Evolutionary conservation across 371 early-diverging fungal species (phyloP).

Genomic region (Apophysomyces sp.): DNA sequence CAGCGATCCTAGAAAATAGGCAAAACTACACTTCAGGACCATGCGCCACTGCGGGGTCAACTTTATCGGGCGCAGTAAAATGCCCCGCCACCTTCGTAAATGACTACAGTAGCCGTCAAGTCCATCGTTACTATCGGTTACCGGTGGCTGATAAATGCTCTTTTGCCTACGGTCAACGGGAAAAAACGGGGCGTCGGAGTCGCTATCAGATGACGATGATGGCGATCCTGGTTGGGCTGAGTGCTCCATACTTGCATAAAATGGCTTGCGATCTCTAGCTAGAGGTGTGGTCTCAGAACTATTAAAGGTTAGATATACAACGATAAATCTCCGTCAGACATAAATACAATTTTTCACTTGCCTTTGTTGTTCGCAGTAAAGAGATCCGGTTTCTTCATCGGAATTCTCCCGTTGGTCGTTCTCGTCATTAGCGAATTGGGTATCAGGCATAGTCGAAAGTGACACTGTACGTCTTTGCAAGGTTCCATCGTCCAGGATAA

Average conservation of each 20-base stretch:
- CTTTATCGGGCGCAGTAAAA: neutral
- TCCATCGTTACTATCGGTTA: conserved; percentile 3
- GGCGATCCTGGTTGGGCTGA: neutral
- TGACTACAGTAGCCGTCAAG: neutral
- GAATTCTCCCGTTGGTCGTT: neutral
- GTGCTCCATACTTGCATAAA: neutral
- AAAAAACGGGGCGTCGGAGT: conserved; percentile 35
- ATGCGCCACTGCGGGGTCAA: conserved; percentile 36
- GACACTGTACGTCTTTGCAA: conserved; percentile 25
- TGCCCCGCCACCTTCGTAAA: neutral
- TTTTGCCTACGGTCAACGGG: conserved; percentile 12
- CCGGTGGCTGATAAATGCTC: neutral
- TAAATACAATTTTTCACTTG: neutral
- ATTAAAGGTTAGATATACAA: neutral
- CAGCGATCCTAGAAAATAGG: conserved; percentile 60
- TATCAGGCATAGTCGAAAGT: conserved; percentile 21
- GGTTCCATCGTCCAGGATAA: conserved; percentile 32
- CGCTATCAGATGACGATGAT: conserved; percentile 24
- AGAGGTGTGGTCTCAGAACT: neutral
- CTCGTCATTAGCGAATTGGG: neutral
- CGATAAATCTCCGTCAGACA: neutral
- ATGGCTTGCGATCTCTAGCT: neutral
- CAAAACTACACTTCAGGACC: conserved; percentile 63
- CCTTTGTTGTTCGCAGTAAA: neutral
- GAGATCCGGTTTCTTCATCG: neutral